phyloP scores from a whole-genome alignment of 371 early-diverging fungal genomes.

The Rhizopus microsporus region DNA sequence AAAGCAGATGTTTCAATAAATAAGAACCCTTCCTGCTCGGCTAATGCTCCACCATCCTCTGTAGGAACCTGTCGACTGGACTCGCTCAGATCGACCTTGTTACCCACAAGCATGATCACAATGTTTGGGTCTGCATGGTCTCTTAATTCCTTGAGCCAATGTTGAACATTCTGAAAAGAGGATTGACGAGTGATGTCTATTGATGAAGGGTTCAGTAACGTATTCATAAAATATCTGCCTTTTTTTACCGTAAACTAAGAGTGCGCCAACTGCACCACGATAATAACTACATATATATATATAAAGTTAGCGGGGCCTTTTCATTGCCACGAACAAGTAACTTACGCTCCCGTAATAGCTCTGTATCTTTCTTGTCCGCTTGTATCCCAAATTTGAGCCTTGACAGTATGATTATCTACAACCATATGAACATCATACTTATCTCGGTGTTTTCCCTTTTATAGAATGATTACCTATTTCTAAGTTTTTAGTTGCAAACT shows the following conservation, averaged over 20 bases:
- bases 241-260: conserved; percentile 45
- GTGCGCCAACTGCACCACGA: conserved; percentile 51
- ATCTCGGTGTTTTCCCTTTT: background rate
- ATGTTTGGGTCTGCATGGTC: conserved; percentile 93
- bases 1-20: conserved; percentile 96
- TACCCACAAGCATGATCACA: conserved; percentile 98
- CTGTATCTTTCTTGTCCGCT: conserved; percentile 80
- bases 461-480: conserved; percentile 37
- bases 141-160: conserved; percentile 98
- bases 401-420: conserved; percentile 45
- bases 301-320: background rate
- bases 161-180: conserved; percentile 89
- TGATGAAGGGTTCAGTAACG: no score
- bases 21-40: conserved; percentile 80
- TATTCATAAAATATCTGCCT: no score
- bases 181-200: conserved; percentile 95
- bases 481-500: conserved; percentile 56
- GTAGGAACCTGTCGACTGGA: conserved; percentile 76
- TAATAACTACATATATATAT: conserved; percentile 29
- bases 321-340: no score
- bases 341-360: conserved; percentile 68
- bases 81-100: conserved; percentile 97
- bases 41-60: conserved; percentile 90
- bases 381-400: conserved; percentile 93
- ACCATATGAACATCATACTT: background rate